phyloP scores from a whole-genome alignment of 306 rosid species.

The Cicer judaicum region DNA sequence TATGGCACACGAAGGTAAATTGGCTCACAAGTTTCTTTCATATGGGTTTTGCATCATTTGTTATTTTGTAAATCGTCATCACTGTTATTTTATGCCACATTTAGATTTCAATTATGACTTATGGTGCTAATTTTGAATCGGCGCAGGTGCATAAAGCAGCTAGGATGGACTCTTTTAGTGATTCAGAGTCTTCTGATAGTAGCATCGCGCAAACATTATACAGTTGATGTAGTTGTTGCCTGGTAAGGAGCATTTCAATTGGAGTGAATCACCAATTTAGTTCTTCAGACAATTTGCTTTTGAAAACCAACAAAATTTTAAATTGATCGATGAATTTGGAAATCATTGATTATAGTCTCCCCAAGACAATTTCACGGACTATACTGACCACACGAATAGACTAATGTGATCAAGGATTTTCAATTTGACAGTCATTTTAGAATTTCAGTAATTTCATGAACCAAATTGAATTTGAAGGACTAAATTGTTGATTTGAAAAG shows the following conservation, averaged over 20 bases:
- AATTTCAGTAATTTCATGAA: not conserved
- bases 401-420: not conserved
- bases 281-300: not conserved
- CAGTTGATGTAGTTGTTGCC: slow-evolving; percentile 96
- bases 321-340: not conserved
- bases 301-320: not conserved
- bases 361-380: not conserved
- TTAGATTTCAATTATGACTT: slow-evolving; percentile 31
- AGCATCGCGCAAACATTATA: slow-evolving; percentile 98
- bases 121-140: slow-evolving; percentile 37
- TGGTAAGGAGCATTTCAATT: slow-evolving; percentile 60
- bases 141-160: slow-evolving; percentile 77
- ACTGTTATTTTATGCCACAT: not conserved
- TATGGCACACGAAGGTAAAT: slow-evolving; percentile 79
- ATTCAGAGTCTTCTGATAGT: slow-evolving; percentile 84
- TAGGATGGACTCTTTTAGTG: slow-evolving; percentile 81
- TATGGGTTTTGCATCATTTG: slow-evolving; percentile 58
- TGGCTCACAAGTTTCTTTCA: slow-evolving; percentile 24
- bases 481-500: not conserved
- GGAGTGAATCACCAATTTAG: not conserved
- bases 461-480: not conserved
- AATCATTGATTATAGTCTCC: not conserved
- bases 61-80: not conserved
- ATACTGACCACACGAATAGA: not conserved
- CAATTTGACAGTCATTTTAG: not conserved